Evolutionary conservation across 495 filamentous ascomycete genomes (phyloP).

Genomic region (Pyrenula massariospora): DNA sequence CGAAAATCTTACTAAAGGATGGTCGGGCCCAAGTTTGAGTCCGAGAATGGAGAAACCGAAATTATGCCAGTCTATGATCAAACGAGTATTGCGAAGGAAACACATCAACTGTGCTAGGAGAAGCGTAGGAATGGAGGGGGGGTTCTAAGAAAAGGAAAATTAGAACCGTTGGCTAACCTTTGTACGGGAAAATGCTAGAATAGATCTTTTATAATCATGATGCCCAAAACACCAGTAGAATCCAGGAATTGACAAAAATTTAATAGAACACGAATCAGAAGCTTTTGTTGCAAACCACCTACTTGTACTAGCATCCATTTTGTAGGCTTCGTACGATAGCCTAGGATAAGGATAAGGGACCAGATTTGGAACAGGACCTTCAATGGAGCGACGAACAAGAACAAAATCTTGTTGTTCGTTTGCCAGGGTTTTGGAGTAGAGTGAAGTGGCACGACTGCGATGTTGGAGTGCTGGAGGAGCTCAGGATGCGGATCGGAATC

Average conservation of each 20-base stretch:
- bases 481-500: slow-evolving; percentile 68
- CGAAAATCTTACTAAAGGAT: slow-evolving; percentile 67
- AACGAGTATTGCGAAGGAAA: slow-evolving; percentile 63
- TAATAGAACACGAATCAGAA: not conserved
- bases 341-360: slow-evolving; percentile 55
- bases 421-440: slow-evolving; percentile 49
- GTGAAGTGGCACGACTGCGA: slow-evolving; percentile 55
- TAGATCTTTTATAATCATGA: not conserved
- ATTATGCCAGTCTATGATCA: slow-evolving; percentile 98
- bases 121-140: slow-evolving; percentile 87
- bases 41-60: slow-evolving; percentile 94
- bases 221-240: not conserved
- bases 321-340: slow-evolving; percentile 58
- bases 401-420: slow-evolving; percentile 61
- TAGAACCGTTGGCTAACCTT: slow-evolving; percentile 48
- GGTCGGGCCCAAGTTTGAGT: slow-evolving; percentile 44
- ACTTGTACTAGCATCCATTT: slow-evolving; percentile 77
- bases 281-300: slow-evolving; percentile 2
- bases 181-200: slow-evolving; percentile 9
- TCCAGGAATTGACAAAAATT: slow-evolving; percentile 1
- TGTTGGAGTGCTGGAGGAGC: slow-evolving; percentile 47
- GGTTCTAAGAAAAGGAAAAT: slow-evolving; percentile 61
- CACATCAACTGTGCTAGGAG: slow-evolving; percentile 60
- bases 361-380: slow-evolving; percentile 78
- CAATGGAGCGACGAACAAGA: slow-evolving; percentile 66